phyloP scores from a whole-genome alignment of 805 yeast species.

The Candida oleophila region DNA sequence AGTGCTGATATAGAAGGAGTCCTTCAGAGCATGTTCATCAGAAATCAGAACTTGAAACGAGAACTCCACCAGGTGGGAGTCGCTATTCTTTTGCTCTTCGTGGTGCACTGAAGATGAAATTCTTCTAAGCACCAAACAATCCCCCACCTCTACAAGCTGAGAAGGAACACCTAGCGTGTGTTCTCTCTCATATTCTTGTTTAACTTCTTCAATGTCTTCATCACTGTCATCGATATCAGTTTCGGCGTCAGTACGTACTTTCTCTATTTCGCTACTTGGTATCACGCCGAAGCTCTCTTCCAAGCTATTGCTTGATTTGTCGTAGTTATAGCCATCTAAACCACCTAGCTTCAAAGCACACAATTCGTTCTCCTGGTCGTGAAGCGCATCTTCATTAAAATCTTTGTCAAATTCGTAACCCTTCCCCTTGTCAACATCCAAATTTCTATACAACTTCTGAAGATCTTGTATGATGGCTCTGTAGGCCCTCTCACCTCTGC shows the following conservation, averaged over 20 bases:
- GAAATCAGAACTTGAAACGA: conserved; percentile 1
- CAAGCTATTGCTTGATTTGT: conserved; percentile 5
- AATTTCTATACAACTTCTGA: conserved; percentile 19
- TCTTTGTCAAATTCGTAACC: conserved; percentile 6
- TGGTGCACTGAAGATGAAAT: not conserved
- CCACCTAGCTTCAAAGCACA: conserved; percentile 13
- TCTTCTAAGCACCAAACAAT: conserved; percentile 1
- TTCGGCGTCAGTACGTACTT: not conserved
- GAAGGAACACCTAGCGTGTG: conserved; percentile 3
- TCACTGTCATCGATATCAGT: conserved; percentile 2
- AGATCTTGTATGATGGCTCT: conserved; percentile 20
- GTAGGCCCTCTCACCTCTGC: conserved; percentile 22
- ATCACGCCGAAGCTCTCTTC: conserved; percentile 1
- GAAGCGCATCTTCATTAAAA: conserved; percentile 1
- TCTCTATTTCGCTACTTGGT: not conserved
- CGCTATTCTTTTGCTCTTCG: not conserved
- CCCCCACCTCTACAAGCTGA: not conserved
- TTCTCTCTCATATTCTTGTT: not conserved
- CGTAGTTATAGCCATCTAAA: conserved; percentile 14
- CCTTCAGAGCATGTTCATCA: not conserved
- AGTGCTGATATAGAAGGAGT: not conserved
- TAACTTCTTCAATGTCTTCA: not conserved
- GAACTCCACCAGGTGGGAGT: not conserved
- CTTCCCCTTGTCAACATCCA: conserved; percentile 3
- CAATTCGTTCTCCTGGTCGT: conserved; percentile 7